phyloP scores from a whole-genome alignment of 371 early-diverging fungal genomes.

The Mucor piriformis region DNA sequence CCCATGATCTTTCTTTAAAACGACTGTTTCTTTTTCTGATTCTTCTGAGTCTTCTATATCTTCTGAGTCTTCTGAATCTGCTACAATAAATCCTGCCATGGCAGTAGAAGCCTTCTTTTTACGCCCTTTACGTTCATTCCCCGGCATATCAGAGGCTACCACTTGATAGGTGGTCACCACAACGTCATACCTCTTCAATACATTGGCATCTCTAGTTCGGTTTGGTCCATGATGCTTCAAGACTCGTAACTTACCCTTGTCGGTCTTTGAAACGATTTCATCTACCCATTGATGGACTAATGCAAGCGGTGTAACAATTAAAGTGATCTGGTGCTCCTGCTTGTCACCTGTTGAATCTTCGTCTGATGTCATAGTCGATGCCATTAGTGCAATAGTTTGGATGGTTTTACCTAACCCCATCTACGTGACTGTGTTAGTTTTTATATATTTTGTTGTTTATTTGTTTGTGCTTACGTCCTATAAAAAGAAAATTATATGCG shows the following conservation, averaged over 20 bases:
- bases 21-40: background rate
- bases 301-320: conserved; percentile 70
- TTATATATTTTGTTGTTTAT: background rate
- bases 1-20: conserved; percentile 29
- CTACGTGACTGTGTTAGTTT: conserved; percentile 8
- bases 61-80: conserved; percentile 4
- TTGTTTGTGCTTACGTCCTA: conserved; percentile 30
- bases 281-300: conserved; percentile 73
- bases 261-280: conserved; percentile 61
- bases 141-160: conserved; percentile 55
- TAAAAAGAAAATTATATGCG: background rate
- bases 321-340: conserved; percentile 45
- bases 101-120: conserved; percentile 3
- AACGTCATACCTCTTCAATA: conserved; percentile 64
- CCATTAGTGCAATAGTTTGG: conserved; percentile 78
- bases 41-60: conserved; percentile 2
- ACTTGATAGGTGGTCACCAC: conserved; percentile 75
- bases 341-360: conserved; percentile 15
- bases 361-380: conserved; percentile 38
- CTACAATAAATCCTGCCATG: conserved; percentile 3
- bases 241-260: conserved; percentile 47
- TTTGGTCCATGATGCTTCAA: conserved; percentile 64
- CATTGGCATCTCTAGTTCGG: conserved; percentile 36
- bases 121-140: conserved; percentile 7
- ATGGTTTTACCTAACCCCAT: conserved; percentile 94